Evolutionary conservation across 257 asterid species (phyloP).

Genomic region (Hygrophila difformis): DNA sequence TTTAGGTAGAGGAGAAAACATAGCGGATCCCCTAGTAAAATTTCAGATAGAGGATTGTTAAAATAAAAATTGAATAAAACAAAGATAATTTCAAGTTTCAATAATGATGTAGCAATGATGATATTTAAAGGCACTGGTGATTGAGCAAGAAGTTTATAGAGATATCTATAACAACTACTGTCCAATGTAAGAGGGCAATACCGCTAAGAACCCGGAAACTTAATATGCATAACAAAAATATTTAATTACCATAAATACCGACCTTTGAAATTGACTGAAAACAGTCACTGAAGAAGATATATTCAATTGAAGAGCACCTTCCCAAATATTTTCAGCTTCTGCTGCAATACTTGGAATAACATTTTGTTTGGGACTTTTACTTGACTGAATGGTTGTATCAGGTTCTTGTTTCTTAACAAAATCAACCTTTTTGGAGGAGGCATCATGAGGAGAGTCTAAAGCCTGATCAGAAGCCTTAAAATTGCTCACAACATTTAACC

Average conservation of each 20-base stretch:
- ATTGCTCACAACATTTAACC: constrained; percentile 23
- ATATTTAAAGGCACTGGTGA: too few species aligned
- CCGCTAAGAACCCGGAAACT: neutral
- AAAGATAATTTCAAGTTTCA: too few species aligned
- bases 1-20: too few species aligned
- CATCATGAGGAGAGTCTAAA: constrained; percentile 28
- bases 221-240: neutral
- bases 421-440: constrained; percentile 28
- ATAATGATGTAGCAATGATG: too few species aligned
- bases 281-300: constrained; percentile 50
- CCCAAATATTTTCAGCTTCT: constrained; percentile 47
- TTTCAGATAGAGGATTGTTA: too few species aligned
- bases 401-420: constrained; percentile 17
- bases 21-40: too few species aligned
- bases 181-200: neutral
- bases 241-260: too few species aligned
- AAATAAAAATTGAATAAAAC: too few species aligned
- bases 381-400: constrained; percentile 18
- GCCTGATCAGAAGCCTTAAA: constrained; percentile 25
- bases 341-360: constrained; percentile 20
- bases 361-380: constrained; percentile 28
- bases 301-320: constrained; percentile 64
- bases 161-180: too few species aligned
- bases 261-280: constrained; percentile 64
- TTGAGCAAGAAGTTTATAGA: too few species aligned